Evolutionary conservation across 176 grass and related monocot genomes (phyloP).

Genomic region (Oryza rufipogon): DNA sequence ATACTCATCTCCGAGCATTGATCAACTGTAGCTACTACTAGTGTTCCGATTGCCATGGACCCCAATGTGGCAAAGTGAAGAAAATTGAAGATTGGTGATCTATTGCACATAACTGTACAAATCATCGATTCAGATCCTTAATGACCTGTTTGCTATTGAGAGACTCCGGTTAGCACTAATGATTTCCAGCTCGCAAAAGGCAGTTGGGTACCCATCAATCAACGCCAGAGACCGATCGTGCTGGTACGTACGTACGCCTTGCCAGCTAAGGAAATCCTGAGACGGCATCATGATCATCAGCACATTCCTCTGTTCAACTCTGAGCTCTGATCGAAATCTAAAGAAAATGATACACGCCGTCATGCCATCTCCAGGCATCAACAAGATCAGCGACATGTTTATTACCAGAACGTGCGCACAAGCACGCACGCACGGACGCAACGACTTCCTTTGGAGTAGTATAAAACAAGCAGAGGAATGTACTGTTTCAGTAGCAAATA

Average conservation of each 20-base stretch:
- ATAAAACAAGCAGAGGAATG: not conserved
- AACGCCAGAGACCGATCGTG: constrained; percentile 19
- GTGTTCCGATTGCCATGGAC: constrained; percentile 29
- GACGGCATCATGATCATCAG: not conserved
- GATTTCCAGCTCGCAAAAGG: not conserved
- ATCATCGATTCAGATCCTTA: not conserved
- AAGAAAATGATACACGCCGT: not conserved
- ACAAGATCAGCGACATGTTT: constrained; percentile 9
- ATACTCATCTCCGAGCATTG: constrained; percentile 26
- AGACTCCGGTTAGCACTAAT: not conserved
- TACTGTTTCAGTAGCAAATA: not conserved
- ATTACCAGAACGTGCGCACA: not conserved
- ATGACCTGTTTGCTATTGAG: not conserved
- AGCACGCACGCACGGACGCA: not conserved
- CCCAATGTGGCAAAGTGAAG: not conserved
- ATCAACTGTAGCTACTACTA: not conserved
- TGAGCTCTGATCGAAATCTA: not conserved
- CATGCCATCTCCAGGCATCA: not conserved
- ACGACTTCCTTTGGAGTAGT: not conserved
- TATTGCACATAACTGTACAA: not conserved
- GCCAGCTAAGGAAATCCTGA: constrained; percentile 5
- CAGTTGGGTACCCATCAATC: not conserved
- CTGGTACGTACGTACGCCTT: constrained; percentile 15
- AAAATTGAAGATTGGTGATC: constrained; percentile 2
- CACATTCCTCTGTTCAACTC: not conserved